phyloP scores from a whole-genome alignment of 2,329 filamentous ascomycete species.

The Pseudonectria buxi region DNA sequence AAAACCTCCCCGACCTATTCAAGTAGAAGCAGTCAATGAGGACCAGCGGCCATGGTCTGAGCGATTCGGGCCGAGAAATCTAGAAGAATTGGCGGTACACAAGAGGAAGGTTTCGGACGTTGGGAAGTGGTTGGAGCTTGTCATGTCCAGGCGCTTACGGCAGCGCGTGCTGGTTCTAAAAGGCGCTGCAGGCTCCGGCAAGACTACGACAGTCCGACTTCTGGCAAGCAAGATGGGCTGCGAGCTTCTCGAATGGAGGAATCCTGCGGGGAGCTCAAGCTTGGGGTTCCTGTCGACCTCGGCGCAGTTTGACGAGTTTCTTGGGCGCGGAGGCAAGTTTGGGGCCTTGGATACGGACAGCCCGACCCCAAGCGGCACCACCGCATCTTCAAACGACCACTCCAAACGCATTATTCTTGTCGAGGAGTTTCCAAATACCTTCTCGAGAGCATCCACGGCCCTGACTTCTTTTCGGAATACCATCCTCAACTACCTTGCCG shows the following conservation, averaged over 20 bases:
- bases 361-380: constrained; percentile 16
- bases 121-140: constrained; percentile 70
- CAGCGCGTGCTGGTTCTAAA: constrained; percentile 79
- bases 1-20: constrained; percentile 31
- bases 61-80: constrained; percentile 64
- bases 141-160: constrained; percentile 56
- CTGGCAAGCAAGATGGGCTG: constrained; percentile 71
- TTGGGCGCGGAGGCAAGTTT: constrained; percentile 75
- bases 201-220: constrained; percentile 78
- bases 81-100: constrained; percentile 87
- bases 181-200: constrained; percentile 84
- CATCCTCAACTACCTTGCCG: constrained; percentile 67
- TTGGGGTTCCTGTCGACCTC: constrained; percentile 63
- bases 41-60: constrained; percentile 81
- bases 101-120: constrained; percentile 92
- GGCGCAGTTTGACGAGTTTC: constrained; percentile 85
- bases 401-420: constrained; percentile 58
- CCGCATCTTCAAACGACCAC: constrained; percentile 11
- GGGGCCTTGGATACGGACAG: constrained; percentile 54
- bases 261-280: constrained; percentile 58
- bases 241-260: constrained; percentile 84
- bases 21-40: constrained; percentile 30
- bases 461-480: constrained; percentile 67
- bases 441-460: constrained; percentile 57
- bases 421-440: constrained; percentile 76